Conservation (phyloP, 2,329 filamentous ascomycete species). For the Aspergillus jensenii region DNA sequence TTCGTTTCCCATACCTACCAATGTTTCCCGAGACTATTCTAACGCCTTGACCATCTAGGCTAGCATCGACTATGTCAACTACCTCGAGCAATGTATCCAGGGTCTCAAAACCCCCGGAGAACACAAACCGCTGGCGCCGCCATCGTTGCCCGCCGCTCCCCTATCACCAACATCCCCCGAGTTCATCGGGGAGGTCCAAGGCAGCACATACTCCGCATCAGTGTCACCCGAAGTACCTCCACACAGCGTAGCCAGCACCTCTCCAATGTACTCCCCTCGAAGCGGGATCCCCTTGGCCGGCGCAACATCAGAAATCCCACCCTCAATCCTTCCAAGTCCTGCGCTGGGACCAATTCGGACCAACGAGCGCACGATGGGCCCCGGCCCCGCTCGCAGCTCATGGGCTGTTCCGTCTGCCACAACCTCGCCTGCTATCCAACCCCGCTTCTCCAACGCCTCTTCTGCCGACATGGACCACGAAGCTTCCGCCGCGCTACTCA, state of each 20-base stretch:
- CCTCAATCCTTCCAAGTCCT: slow-evolving; percentile 38
- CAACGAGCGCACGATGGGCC: slow-evolving; percentile 22
- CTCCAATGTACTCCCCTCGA: slow-evolving; percentile 35
- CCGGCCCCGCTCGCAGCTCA: slow-evolving; percentile 20
- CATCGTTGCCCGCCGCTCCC: slow-evolving; percentile 23
- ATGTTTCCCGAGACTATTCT: slow-evolving; percentile 6
- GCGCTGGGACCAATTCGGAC: slow-evolving; percentile 31
- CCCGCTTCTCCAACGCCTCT: slow-evolving; percentile 42
- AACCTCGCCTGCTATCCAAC: slow-evolving; percentile 25
- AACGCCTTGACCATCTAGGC: slow-evolving; percentile 56
- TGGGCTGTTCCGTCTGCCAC: slow-evolving; percentile 22
- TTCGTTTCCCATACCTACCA: slow-evolving; percentile 42
- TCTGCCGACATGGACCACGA: slow-evolving; percentile 67
- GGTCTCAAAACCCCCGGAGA: slow-evolving; percentile 66
- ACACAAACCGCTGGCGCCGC: slow-evolving; percentile 18
- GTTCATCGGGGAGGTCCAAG: slow-evolving; percentile 26
- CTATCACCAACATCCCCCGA: slow-evolving; percentile 38
- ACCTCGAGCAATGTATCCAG: slow-evolving; percentile 82
- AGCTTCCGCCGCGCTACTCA: slow-evolving; percentile 80
- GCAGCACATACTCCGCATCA: slow-evolving; percentile 32
- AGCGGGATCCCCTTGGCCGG: slow-evolving; percentile 25
- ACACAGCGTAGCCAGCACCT: slow-evolving; percentile 24
- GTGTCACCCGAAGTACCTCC: slow-evolving; percentile 37
- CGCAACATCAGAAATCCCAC: slow-evolving; percentile 25
- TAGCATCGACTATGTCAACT: slow-evolving; percentile 93